Evolutionary conservation across 495 filamentous ascomycete species (phyloP).

Genomic region (Trichoderma reesei): DNA sequence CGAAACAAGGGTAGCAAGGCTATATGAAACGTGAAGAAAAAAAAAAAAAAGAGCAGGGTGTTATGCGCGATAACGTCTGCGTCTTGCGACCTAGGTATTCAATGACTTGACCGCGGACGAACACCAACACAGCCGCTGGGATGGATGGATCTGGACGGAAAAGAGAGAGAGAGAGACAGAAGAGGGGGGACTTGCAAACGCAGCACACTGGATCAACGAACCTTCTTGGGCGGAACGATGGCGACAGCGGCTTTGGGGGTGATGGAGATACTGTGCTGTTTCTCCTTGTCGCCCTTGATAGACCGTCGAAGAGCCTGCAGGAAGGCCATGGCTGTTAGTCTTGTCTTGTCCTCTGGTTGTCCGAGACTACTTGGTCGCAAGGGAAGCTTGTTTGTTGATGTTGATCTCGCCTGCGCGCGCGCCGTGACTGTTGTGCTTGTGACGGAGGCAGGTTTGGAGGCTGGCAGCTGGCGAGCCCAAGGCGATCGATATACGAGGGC

Average conservation of each 20-base stretch:
- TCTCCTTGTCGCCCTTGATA: constrained; percentile 75
- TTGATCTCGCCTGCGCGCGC: background rate
- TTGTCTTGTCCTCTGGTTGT: background rate
- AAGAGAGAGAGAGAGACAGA: constrained; percentile 13
- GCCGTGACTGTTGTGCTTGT: background rate
- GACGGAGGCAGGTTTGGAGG: background rate
- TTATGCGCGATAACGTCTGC: background rate
- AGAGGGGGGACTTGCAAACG: constrained; percentile 10
- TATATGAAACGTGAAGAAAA: too few relatives aligned
- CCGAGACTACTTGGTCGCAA: constrained; percentile 3
- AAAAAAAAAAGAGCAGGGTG: background rate
- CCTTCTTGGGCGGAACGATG: constrained; percentile 94
- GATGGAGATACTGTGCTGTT: constrained; percentile 68
- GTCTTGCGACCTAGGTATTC: background rate
- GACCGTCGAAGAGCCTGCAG: constrained; percentile 72
- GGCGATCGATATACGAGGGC: background rate
- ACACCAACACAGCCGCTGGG: background rate
- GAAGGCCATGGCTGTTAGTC: constrained; percentile 31
- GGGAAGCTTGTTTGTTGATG: background rate
- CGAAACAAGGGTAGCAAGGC: too few relatives aligned
- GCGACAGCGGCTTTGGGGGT: constrained; percentile 89
- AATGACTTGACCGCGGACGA: background rate
- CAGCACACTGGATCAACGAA: constrained; percentile 30
- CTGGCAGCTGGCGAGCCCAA: background rate
- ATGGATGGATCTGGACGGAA: constrained; percentile 8